Percentiles rank a stretch among this genome's conserved stretches.
These are phyloP conservation scores for Cinnamomum micranthum DNA, from an alignment of 164 flowering plant species.

Conservation along the genomic window DNA sequence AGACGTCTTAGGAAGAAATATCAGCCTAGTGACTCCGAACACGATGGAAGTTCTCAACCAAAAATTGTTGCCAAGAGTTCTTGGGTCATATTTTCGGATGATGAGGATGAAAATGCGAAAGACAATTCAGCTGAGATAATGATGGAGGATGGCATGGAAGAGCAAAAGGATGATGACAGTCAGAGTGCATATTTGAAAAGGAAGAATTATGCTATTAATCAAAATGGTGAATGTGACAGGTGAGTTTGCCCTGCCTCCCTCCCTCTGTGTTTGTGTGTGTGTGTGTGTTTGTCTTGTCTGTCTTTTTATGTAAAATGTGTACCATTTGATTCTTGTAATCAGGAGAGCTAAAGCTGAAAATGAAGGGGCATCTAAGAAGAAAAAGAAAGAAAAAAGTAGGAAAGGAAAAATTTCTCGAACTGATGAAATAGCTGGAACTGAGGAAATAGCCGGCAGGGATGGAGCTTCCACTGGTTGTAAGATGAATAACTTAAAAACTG, in stretches of 20 bases:
- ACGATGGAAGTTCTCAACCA: slow-evolving; percentile 18
- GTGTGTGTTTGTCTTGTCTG: background rate
- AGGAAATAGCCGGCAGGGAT: background rate
- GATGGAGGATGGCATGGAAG: slow-evolving; percentile 30
- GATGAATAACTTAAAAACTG: background rate
- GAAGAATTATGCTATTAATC: slow-evolving; percentile 30
- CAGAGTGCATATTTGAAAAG: slow-evolving; percentile 31
- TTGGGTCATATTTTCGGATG: slow-evolving; percentile 37
- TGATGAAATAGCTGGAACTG: background rate
- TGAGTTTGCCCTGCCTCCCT: slow-evolving; percentile 8
- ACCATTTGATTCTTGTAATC: background rate
- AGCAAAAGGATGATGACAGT: slow-evolving; percentile 19
- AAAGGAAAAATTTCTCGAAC: slow-evolving; percentile 15
- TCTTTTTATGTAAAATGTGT: background rate
- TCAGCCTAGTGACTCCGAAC: slow-evolving; percentile 24
- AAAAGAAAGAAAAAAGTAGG: slow-evolving; percentile 29
- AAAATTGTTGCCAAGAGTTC: slow-evolving; percentile 43
- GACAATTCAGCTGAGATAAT: slow-evolving; percentile 21
- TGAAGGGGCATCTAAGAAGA: slow-evolving; percentile 35
- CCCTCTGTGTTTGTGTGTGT: background rate
- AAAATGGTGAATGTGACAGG: slow-evolving; percentile 44
- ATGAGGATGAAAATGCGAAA: slow-evolving; percentile 84
- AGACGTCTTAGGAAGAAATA: slow-evolving; percentile 37
- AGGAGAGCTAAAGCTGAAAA: slow-evolving; percentile 14
- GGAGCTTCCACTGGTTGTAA: slow-evolving; percentile 4